A percentile compares a stretch with the other conserved stretches of the same genome.
Evolutionary conservation across 176 grass and related monocot genomes (phyloP).

Genomic region (Neostapfia colusana): DNA sequence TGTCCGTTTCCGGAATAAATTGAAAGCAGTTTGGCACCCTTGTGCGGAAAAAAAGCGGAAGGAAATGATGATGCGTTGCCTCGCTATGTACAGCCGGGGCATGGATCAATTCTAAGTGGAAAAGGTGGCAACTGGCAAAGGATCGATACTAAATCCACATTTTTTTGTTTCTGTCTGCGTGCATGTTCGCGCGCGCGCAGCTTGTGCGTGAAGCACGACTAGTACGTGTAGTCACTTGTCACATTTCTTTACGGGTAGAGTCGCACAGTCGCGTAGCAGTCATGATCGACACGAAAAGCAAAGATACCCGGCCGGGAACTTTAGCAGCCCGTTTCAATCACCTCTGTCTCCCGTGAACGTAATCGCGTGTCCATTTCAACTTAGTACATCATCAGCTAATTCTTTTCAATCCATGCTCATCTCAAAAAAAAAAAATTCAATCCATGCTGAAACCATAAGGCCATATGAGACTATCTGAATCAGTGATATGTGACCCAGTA

Average conservation of each 20-base stretch:
- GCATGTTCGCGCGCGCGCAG: neutral
- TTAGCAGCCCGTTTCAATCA: neutral
- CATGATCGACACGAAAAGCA: neutral
- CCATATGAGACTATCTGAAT: too few relatives aligned
- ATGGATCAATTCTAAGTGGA: neutral
- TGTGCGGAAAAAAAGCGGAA: neutral
- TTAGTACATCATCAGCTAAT: neutral
- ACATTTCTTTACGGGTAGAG: neutral
- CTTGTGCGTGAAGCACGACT: slow-evolving; percentile 25
- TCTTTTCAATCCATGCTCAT: too few relatives aligned
- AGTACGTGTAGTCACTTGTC: slow-evolving; percentile 1
- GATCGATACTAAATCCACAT: slow-evolving; percentile 33
- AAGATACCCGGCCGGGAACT: neutral
- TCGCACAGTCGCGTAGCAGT: neutral
- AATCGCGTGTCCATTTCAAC: neutral
- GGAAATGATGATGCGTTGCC: slow-evolving; percentile 13
- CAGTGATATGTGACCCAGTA: too few relatives aligned
- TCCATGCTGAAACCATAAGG: too few relatives aligned
- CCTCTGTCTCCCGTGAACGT: neutral
- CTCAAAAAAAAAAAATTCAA: too few relatives aligned
- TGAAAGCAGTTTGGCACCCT: neutral
- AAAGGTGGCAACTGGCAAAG: neutral
- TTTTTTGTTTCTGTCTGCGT: slow-evolving; percentile 12
- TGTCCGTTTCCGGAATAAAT: slow-evolving; percentile 11
- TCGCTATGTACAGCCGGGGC: neutral